Conservation (phyloP, 768 basidiomycete species). For the Xerocomellus amylosporus region DNA sequence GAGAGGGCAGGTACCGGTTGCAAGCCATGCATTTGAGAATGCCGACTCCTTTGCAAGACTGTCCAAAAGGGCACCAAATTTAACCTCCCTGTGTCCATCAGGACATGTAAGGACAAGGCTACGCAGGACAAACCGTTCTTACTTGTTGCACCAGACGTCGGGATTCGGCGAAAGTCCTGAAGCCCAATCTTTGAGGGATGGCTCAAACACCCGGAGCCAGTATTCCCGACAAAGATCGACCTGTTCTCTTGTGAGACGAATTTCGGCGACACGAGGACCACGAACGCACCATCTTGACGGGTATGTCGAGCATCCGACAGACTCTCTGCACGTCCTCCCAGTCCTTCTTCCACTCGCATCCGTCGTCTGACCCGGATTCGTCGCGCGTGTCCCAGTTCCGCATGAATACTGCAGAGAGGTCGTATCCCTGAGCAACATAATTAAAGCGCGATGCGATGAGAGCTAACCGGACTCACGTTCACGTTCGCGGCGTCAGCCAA, state of each 20-base stretch:
- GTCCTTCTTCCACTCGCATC: constrained; percentile 95
- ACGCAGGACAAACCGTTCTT: background rate
- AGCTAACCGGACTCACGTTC: constrained; percentile 6
- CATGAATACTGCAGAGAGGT: constrained; percentile 91
- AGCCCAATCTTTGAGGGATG: constrained; percentile 76
- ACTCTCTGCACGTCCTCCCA: constrained; percentile 88
- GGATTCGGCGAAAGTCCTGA: constrained; percentile 85
- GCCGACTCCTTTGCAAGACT: constrained; percentile 41
- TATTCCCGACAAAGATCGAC: constrained; percentile 89
- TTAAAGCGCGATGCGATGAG: background rate
- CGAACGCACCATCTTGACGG: constrained; percentile 61
- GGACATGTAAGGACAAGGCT: background rate
- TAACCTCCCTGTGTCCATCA: constrained; percentile 63
- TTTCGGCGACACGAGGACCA: background rate
- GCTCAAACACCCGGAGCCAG: constrained; percentile 90
- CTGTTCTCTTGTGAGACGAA: constrained; percentile 35
- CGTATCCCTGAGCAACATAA: constrained; percentile 54
- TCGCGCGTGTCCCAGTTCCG: constrained; percentile 92
- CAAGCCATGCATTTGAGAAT: constrained; percentile 60
- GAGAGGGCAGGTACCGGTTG: constrained; percentile 58
- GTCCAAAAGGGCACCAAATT: constrained; percentile 82
- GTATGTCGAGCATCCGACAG: constrained; percentile 67
- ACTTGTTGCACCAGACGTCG: constrained; percentile 91
- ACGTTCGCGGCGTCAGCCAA: constrained; percentile 58
- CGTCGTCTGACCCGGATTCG: constrained; percentile 72